phyloP scores from a whole-genome alignment of 257 asterid genomes.

The Solanum clarkiae region DNA sequence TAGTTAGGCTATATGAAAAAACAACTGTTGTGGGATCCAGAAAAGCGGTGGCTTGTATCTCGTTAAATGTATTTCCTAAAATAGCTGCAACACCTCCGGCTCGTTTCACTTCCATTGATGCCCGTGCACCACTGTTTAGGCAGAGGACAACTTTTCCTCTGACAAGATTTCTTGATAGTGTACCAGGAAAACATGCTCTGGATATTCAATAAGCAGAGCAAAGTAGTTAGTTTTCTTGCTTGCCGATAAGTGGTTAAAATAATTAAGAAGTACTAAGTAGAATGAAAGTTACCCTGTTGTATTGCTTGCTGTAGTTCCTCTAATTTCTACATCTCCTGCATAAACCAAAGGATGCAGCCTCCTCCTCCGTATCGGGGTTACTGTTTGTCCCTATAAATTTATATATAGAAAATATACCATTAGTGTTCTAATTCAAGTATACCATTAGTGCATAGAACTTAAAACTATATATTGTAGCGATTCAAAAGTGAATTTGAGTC shows the following conservation, averaged over 20 bases:
- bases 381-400: constrained; percentile 26
- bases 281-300: constrained; percentile 13
- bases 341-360: constrained; percentile 23
- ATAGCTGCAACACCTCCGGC: constrained; percentile 42
- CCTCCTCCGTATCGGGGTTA: constrained; percentile 13
- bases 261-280: neutral
- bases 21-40: constrained; percentile 13
- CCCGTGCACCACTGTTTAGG: neutral
- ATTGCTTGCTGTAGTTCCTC: constrained; percentile 16
- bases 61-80: constrained; percentile 3
- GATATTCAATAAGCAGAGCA: neutral
- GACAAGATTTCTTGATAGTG: constrained; percentile 28
- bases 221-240: neutral
- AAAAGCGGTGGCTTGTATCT: constrained; percentile 7
- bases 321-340: constrained; percentile 27
- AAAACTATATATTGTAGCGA: neutral
- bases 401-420: neutral
- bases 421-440: neutral
- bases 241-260: no score
- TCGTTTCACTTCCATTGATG: constrained; percentile 26
- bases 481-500: neutral
- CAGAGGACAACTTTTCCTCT: constrained; percentile 39
- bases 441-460: no score
- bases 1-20: neutral
- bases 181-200: constrained; percentile 23